These are phyloP conservation scores for Lactarius tabidus DNA, from an alignment of 768 basidiomycete genomes.

Conservation along the genomic window DNA sequence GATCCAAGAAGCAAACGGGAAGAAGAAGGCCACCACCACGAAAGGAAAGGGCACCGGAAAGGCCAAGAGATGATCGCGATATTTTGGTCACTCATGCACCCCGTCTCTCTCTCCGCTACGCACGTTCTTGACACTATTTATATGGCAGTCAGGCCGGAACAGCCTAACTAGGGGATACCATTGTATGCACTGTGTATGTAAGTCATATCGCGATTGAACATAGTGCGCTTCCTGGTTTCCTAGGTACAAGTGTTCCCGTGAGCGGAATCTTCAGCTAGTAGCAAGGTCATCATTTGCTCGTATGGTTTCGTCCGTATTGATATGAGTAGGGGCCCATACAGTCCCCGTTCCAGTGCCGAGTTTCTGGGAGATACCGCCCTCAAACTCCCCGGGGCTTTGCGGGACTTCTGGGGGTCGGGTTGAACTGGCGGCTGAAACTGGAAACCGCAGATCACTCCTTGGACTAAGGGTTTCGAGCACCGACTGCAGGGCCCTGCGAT, in stretches of 20 bases:
- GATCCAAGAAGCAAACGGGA: constrained; percentile 26
- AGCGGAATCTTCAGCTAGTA: not conserved
- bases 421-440: not conserved
- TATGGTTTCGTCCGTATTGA: not conserved
- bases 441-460: not conserved
- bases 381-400: not conserved
- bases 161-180: constrained; percentile 4
- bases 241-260: not conserved
- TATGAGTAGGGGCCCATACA: not conserved
- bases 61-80: constrained; percentile 16
- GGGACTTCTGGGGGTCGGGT: not conserved
- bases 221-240: constrained; percentile 6
- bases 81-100: not conserved
- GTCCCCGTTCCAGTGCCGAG: not conserved
- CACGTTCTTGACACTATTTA: constrained; percentile 9
- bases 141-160: not conserved
- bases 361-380: not conserved
- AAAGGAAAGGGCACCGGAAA: constrained; percentile 20
- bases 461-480: not conserved
- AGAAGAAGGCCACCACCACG: constrained; percentile 13
- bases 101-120: not conserved
- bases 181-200: constrained; percentile 5
- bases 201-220: constrained; percentile 9
- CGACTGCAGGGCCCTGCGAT: not conserved
- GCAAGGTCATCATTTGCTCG: not conserved